These are phyloP conservation scores for Phalaenopsis hybrid DNA, from an alignment of 116 monocot genomes.

Conservation along the genomic window DNA sequence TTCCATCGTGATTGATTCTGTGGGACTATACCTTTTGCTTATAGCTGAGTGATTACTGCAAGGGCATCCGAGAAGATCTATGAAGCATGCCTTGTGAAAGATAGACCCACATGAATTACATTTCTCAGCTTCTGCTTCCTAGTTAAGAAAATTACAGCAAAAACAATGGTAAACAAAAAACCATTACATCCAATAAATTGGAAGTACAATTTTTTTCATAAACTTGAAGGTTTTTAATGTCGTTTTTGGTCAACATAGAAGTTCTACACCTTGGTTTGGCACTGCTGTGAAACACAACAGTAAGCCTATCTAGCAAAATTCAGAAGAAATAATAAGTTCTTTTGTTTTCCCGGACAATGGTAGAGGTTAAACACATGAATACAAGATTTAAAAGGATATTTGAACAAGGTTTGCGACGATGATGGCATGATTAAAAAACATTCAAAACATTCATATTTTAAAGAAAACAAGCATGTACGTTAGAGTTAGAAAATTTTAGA, in stretches of 20 bases:
- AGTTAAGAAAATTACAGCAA: slow-evolving; percentile 2
- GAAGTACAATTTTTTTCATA: not conserved
- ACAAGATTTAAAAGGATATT: no score
- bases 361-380: no score
- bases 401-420: no score
- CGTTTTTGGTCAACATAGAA: not conserved
- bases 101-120: slow-evolving; percentile 63
- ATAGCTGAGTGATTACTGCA: slow-evolving; percentile 30
- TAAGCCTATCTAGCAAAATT: no score
- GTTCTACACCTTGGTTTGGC: no score
- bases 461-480: no score
- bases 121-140: slow-evolving; percentile 73
- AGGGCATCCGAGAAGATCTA: slow-evolving; percentile 49
- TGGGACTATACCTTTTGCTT: slow-evolving; percentile 7
- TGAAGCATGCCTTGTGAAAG: slow-evolving; percentile 67
- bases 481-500: no score
- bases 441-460: no score
- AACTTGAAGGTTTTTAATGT: not conserved
- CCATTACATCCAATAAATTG: not conserved
- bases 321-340: no score
- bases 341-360: no score
- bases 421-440: no score
- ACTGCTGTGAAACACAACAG: no score
- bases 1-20: not conserved
- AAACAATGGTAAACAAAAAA: not conserved